Conservation (phyloP, 1,139 yeast genomes). For the Suhomyces wounanorum region DNA sequence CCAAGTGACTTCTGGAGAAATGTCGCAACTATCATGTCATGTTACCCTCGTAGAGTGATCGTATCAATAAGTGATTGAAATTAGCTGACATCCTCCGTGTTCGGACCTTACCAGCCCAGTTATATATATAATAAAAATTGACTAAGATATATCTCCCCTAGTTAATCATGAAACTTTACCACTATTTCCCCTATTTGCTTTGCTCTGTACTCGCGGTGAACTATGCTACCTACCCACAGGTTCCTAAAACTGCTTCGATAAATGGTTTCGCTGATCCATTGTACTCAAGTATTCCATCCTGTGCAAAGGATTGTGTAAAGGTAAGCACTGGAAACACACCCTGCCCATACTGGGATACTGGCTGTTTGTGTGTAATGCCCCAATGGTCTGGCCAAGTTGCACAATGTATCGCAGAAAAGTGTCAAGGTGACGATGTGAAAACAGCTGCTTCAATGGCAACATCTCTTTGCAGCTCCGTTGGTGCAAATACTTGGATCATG, state of each 20-base stretch:
- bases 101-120: not conserved
- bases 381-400: conserved; percentile 50
- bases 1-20: not conserved
- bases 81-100: not conserved
- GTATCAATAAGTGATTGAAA: not conserved
- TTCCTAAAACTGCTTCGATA: conserved; percentile 50
- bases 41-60: not conserved
- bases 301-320: conserved; percentile 48
- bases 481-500: conserved; percentile 50
- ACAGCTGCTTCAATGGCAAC: conserved; percentile 43
- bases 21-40: not conserved
- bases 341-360: conserved; percentile 58
- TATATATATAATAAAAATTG: not conserved
- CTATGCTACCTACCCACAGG: conserved; percentile 47
- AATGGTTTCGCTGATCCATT: conserved; percentile 58
- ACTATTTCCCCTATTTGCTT: not conserved
- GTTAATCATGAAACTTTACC: not conserved
- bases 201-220: conserved; percentile 4
- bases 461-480: conserved; percentile 45
- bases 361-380: conserved; percentile 55
- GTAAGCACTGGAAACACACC: conserved; percentile 39
- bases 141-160: not conserved
- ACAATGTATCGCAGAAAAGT: conserved; percentile 43
- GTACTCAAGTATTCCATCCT: conserved; percentile 32
- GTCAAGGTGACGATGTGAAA: conserved; percentile 42